Conservation (phyloP, 2,329 filamentous ascomycete genomes). For the Plectosphaerella plurivora region DNA sequence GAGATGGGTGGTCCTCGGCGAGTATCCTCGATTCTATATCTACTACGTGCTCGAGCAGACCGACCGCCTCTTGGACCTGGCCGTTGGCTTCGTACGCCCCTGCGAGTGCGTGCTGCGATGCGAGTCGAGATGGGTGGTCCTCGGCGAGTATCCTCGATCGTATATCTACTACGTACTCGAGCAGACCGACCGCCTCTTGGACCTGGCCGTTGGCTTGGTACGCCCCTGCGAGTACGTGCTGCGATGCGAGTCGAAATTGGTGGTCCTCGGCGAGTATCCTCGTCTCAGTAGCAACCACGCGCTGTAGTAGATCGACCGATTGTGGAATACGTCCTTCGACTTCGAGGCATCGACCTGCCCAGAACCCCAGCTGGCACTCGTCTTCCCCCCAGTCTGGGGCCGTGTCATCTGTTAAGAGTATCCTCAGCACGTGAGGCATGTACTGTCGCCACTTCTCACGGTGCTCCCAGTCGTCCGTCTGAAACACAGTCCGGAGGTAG, state of each 20-base stretch:
- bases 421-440: slow-evolving; percentile 4
- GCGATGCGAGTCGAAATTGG: neutral
- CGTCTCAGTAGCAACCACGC: neutral
- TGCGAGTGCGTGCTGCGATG: too few relatives aligned
- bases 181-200: too few relatives aligned
- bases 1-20: neutral
- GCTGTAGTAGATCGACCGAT: neutral
- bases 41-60: slow-evolving; percentile 3
- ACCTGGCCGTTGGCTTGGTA: neutral
- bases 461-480: slow-evolving; percentile 1
- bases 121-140: too few relatives aligned
- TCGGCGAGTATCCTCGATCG: too few relatives aligned
- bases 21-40: neutral
- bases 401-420: neutral
- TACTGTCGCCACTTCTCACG: slow-evolving; percentile 1
- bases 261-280: neutral
- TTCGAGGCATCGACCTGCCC: neutral
- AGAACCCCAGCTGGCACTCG: neutral
- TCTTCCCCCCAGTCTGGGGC: neutral
- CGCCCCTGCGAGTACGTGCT: slow-evolving; percentile 1
- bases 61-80: neutral
- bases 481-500: neutral
- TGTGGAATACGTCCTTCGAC: neutral
- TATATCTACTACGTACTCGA: too few relatives aligned
- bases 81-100: too few relatives aligned